phyloP scores from a whole-genome alignment of 1,139 yeast species.

The Suhomyces choctaworum region DNA sequence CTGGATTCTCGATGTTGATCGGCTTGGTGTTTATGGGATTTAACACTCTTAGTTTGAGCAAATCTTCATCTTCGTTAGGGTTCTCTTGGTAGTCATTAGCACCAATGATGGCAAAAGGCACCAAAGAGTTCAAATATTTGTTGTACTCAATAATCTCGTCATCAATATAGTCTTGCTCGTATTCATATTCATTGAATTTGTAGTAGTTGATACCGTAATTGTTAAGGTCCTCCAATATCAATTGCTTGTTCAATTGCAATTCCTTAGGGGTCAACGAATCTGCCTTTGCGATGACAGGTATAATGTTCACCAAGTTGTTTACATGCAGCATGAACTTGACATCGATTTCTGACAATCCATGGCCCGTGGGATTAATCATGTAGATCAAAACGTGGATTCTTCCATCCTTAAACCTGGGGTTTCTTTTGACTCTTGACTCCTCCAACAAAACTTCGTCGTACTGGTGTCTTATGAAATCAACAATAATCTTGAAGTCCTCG shows the following conservation, averaged over 20 bases:
- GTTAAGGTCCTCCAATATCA: slow-evolving; percentile 45
- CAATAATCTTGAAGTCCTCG: slow-evolving; percentile 46
- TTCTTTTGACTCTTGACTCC: slow-evolving; percentile 49
- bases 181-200: slow-evolving; percentile 51
- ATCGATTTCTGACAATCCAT: slow-evolving; percentile 47
- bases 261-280: slow-evolving; percentile 43
- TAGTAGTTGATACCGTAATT: slow-evolving; percentile 43
- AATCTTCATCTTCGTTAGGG: slow-evolving; percentile 33
- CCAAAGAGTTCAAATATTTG: slow-evolving; percentile 42
- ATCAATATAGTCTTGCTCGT: slow-evolving; percentile 49
- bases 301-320: slow-evolving; percentile 43
- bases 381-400: slow-evolving; percentile 49
- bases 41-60: slow-evolving; percentile 40
- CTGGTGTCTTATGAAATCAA: slow-evolving; percentile 51
- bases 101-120: slow-evolving; percentile 47
- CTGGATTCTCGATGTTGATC: slow-evolving; percentile 54
- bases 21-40: slow-evolving; percentile 39
- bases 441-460: slow-evolving; percentile 52
- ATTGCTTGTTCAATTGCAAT: slow-evolving; percentile 36
- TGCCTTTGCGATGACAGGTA: slow-evolving; percentile 46
- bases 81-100: slow-evolving; percentile 44
- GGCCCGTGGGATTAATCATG: slow-evolving; percentile 51
- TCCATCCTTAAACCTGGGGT: slow-evolving; percentile 50
- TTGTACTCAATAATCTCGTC: slow-evolving; percentile 52
- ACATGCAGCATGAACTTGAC: slow-evolving; percentile 42